Base-by-base conservation (phyloP, 495 filamentous ascomycete genomes). In the Glutinoglossum americanum region DNA sequence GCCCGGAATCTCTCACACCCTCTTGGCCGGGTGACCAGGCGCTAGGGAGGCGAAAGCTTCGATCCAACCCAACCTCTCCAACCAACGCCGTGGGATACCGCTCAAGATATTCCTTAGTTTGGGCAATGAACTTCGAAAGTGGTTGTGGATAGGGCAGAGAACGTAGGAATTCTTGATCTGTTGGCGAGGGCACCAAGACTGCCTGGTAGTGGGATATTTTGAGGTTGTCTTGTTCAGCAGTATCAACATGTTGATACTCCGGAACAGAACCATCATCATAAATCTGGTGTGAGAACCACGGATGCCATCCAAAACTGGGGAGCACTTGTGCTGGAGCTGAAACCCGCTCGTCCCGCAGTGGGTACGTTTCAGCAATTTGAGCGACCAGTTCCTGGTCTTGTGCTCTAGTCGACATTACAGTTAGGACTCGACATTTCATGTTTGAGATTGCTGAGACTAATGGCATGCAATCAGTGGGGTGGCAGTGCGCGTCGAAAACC, bases 231-330 rank as follows among this genome's bases (percentile, higher is more conserved):
- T 27, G 19, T 56, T 45, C 32, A 4, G 23, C 8, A 23, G 17
- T 8, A 23, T 15, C 37, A n/a, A 13, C 8, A 32, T 21, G 10
- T 28, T 32, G 56, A 21, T 47, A 30, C 0, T 41, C 28, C 9
- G 27, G n/a, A 10, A 35, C 17, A 11, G 64, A 61, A 61, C n/a
- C n/a, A n/a, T 87, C 83, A 63, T 89, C 80, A 61, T 80, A 79
- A 57, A 94, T 77, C 60, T 93, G 84, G 65, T 98, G 76, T 0
- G 90, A 92, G 69, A 97, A 98, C 92, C 92, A 98, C 0, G 93
- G 93, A 67, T 98, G 92, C 88, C 90, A 95, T n/a, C 92, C 92
- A 70, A 95, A 98, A 30, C 81, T 82, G 0, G 92, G 90, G 0
- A 96, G 60, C 13, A 95, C 64, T 54, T 64, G 61, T 67, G 62